phyloP scores from a whole-genome alignment of 495 filamentous ascomycete genomes.

The Aspergillus bertholletiae region DNA sequence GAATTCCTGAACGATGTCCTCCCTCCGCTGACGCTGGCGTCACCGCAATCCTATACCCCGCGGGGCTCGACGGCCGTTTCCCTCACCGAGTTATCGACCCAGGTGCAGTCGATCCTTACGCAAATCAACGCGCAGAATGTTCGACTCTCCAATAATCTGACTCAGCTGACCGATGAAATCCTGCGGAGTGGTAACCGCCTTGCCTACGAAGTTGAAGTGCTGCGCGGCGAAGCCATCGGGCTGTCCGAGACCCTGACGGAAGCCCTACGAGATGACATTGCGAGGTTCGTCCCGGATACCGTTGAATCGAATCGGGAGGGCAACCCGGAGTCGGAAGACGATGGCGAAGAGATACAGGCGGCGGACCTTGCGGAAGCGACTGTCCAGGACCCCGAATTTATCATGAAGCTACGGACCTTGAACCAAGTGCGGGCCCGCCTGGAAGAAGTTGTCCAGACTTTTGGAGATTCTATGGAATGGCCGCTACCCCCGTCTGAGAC shows the following conservation, averaged over 20 bases:
- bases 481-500: slow-evolving; percentile 78
- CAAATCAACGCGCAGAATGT: slow-evolving; percentile 85
- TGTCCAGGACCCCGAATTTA: slow-evolving; percentile 59
- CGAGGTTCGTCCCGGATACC: slow-evolving; percentile 57
- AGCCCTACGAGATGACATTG: slow-evolving; percentile 62
- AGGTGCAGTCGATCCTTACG: slow-evolving; percentile 79
- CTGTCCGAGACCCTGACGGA: slow-evolving; percentile 75
- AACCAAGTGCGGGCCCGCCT: slow-evolving; percentile 76
- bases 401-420: slow-evolving; percentile 76
- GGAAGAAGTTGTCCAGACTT: slow-evolving; percentile 80
- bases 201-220: slow-evolving; percentile 90
- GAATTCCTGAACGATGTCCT: slow-evolving; percentile 78
- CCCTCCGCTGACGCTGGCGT: slow-evolving; percentile 49
- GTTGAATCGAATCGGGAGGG: slow-evolving; percentile 9
- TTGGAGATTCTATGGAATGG: slow-evolving; percentile 93
- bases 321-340: slow-evolving; percentile 5
- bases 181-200: slow-evolving; percentile 79
- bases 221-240: slow-evolving; percentile 78
- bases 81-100: slow-evolving; percentile 71
- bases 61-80: slow-evolving; percentile 50
- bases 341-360: neutral
- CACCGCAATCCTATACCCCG: slow-evolving; percentile 37
- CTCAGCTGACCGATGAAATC: slow-evolving; percentile 90
- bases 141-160: slow-evolving; percentile 76
- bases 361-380: slow-evolving; percentile 5